Base-by-base conservation (phyloP, 768 basidiomycete species). In the Pleurotus sapidus region DNA sequence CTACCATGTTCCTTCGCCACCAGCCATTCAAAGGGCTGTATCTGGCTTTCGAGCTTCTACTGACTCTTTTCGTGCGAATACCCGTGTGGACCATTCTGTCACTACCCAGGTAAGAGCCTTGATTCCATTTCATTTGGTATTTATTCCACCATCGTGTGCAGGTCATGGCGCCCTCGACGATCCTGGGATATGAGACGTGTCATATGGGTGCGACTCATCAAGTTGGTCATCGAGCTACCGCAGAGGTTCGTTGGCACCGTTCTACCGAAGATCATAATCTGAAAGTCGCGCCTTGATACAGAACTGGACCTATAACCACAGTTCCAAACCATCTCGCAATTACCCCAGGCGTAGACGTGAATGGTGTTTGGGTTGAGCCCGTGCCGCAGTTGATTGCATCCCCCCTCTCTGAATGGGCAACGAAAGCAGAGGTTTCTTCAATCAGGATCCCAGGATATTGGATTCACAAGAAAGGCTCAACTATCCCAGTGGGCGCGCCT, bases 391-490 rank as follows among this genome's bases (percentile, higher is more conserved):
- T 79, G 18, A 60, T 85, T 12, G 70, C 69, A 0, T 82, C 77
- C 11, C 72, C 77, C 42, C 67, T 85, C 55, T 65, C 73, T 49
- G 60, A 60, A 9, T 80, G 72, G 72, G 77, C 77, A 17, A 60
- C 65, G 1, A 66, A 67, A 20, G 72, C 81, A 11, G 64, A 68
- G 3, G 76, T 83, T 20, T 57, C 69, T 4, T 69, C 80, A 0
- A 66, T 73, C 46, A 73, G 72, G 38, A 72, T 86, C 39, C 81
- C 84, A 14, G 84, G 82, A 5, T 87, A 85, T 63, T 84, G 83
- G 83, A 67, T 74, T 18, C 74, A 79, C 66, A 80, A 77, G 63
- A 68, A 70, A 25, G 77, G 74, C 1, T 61, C 65, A 2, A 63
- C 67, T 12, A 72, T 74, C 47, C 57, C 67, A 24, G 60, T 74